Evolutionary conservation across 129 eudicot species (phyloP).

Genomic region (Apium graveolens): DNA sequence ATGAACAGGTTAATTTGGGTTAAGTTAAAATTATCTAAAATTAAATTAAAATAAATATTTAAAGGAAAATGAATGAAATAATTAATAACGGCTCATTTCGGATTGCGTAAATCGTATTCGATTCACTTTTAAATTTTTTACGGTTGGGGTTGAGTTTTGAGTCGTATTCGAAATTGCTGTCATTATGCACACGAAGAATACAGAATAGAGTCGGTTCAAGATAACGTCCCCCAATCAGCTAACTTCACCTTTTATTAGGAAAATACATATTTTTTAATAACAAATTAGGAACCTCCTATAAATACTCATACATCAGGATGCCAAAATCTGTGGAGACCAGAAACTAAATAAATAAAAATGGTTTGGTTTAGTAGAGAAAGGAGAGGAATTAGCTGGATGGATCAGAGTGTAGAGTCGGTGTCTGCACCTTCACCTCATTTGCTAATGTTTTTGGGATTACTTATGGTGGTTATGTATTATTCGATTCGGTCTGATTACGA

Average conservation of each 20-base stretch:
- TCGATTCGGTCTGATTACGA: slow-evolving; percentile 33
- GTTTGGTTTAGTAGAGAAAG: neutral
- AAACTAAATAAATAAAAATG: no score
- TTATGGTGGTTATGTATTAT: slow-evolving; percentile 33
- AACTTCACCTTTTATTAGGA: neutral
- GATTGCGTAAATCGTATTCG: no score
- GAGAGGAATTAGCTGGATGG: slow-evolving; percentile 31
- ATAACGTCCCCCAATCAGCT: neutral
- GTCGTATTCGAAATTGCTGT: no score
- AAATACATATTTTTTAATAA: neutral
- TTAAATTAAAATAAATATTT: no score
- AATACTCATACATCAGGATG: neutral
- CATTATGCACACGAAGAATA: no score
- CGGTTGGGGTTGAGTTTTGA: no score
- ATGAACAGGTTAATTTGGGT: no score
- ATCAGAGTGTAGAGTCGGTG: slow-evolving; percentile 37
- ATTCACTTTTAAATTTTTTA: no score
- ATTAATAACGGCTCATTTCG: no score
- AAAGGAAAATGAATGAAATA: no score
- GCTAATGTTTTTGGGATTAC: slow-evolving; percentile 36
- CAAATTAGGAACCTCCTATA: neutral
- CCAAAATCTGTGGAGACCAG: no score
- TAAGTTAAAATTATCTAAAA: no score
- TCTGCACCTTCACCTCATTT: slow-evolving; percentile 51
- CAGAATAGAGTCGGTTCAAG: neutral